phyloP scores from a whole-genome alignment of 805 yeast genomes.

The Candida alai region DNA sequence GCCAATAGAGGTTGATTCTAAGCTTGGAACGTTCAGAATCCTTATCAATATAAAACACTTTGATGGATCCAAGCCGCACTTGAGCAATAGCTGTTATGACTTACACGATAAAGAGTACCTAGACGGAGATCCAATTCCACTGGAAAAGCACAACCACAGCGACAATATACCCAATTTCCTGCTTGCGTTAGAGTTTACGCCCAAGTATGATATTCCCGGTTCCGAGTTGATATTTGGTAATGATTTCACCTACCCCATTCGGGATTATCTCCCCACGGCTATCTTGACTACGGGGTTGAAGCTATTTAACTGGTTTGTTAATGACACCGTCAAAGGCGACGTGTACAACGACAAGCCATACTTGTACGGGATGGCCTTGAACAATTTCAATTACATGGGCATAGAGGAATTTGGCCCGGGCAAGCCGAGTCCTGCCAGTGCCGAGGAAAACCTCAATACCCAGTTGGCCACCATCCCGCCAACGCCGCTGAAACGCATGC shows the following conservation, averaged over 20 bases:
- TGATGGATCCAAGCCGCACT: slow-evolving; percentile 40
- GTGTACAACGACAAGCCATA: slow-evolving; percentile 57
- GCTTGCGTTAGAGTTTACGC: slow-evolving; percentile 37
- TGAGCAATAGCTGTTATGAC: slow-evolving; percentile 28
- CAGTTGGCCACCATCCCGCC: slow-evolving; percentile 23
- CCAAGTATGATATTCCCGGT: slow-evolving; percentile 43
- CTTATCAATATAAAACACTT: slow-evolving; percentile 45
- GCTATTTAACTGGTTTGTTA: slow-evolving; percentile 54
- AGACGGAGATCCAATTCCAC: slow-evolving; percentile 14
- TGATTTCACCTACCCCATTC: slow-evolving; percentile 58
- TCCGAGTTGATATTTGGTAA: slow-evolving; percentile 63
- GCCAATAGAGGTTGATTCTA: slow-evolving; percentile 34
- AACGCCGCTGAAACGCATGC: slow-evolving; percentile 33
- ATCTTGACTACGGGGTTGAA: slow-evolving; percentile 46
- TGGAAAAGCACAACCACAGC: slow-evolving; percentile 10
- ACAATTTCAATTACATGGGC: slow-evolving; percentile 50
- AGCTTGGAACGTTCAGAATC: slow-evolving; percentile 35
- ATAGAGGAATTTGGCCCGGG: slow-evolving; percentile 12
- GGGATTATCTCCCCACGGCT: slow-evolving; percentile 54
- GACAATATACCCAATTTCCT: slow-evolving; percentile 25
- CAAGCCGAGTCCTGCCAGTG: slow-evolving; percentile 7
- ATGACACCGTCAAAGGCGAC: slow-evolving; percentile 65
- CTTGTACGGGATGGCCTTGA: slow-evolving; percentile 57
- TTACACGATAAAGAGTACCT: slow-evolving; percentile 25
- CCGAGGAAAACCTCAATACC: slow-evolving; percentile 23